These are phyloP conservation scores for Rutstroemia sydowiana DNA, from an alignment of 2,329 filamentous ascomycete genomes.

Conservation along the genomic window DNA sequence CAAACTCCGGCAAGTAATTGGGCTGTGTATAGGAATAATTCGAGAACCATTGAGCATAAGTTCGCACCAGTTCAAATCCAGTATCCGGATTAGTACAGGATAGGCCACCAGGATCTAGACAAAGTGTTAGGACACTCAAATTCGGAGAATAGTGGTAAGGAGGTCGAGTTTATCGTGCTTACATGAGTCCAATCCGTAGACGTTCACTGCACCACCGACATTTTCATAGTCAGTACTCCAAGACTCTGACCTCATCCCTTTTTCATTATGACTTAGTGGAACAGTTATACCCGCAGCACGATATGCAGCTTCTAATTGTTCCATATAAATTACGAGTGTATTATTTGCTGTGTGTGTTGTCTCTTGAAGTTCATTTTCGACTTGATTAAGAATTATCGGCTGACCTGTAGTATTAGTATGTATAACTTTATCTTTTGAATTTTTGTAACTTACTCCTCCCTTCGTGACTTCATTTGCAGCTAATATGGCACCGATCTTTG, in stretches of 20 bases:
- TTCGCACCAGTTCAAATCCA: constrained; percentile 43
- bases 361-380: constrained; percentile 47
- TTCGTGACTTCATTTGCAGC: constrained; percentile 43
- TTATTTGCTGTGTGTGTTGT: constrained; percentile 36
- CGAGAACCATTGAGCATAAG: constrained; percentile 51
- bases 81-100: constrained; percentile 42
- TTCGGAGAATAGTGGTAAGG: no score
- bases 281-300: constrained; percentile 40
- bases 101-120: constrained; percentile 35
- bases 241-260: constrained; percentile 40
- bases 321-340: constrained; percentile 44
- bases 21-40: constrained; percentile 48
- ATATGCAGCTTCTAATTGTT: constrained; percentile 41
- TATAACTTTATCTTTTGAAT: constrained; percentile 35
- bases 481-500: constrained; percentile 39
- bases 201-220: constrained; percentile 46
- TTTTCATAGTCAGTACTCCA: constrained; percentile 50
- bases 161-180: neutral
- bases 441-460: constrained; percentile 32
- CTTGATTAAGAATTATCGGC: constrained; percentile 43
- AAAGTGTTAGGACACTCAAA: neutral
- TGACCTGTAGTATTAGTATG: constrained; percentile 25
- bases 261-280: constrained; percentile 43
- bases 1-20: constrained; percentile 45
- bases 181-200: constrained; percentile 41